Conservation (phyloP, 192 early-diverging fungal genomes). For the Coemansia sp. region DNA sequence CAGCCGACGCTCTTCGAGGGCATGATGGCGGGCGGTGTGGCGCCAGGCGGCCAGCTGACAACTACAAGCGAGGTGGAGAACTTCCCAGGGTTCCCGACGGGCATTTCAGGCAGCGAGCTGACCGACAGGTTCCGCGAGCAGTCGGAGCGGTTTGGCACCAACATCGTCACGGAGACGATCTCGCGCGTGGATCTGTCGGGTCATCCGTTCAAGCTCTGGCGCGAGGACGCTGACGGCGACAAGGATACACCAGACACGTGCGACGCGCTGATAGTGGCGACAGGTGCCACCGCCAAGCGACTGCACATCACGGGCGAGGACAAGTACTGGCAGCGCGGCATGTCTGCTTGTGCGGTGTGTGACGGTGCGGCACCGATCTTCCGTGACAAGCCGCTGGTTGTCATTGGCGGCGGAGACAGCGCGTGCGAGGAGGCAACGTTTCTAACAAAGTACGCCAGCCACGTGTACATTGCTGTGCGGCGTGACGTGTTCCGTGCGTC, state of each 20-base stretch:
- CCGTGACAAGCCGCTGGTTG: conserved; percentile 91
- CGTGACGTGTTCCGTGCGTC: conserved; percentile 95
- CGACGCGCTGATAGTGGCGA: conserved; percentile 88
- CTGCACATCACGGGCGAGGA: conserved; percentile 89
- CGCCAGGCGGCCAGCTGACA: conserved; percentile 83
- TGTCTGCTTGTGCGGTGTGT: conserved; percentile 98
- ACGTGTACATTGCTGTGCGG: conserved; percentile 92
- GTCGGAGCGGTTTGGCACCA: conserved; percentile 84
- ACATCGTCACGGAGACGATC: conserved; percentile 89
- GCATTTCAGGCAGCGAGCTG: conserved; percentile 83
- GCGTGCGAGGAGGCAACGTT: conserved; percentile 96
- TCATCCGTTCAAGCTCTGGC: conserved; percentile 86
- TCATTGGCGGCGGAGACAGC: conserved; percentile 96
- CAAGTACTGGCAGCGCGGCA: conserved; percentile 96
- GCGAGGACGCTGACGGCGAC: conserved; percentile 72
- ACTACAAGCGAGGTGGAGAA: conserved; percentile 97
- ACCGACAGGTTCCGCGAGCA: conserved; percentile 86
- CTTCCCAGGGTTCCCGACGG: conserved; percentile 94
- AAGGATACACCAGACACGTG: conserved; percentile 71
- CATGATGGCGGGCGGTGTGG: conserved; percentile 87
- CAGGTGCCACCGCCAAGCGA: conserved; percentile 98
- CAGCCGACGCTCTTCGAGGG: conserved; percentile 95
- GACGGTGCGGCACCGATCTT: conserved; percentile 98
- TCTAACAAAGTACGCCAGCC: conserved; percentile 94
- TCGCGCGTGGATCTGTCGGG: conserved; percentile 76